A percentile compares a stretch with the other conserved stretches of the same genome.
phyloP scores from a whole-genome alignment of 192 early-diverging fungal genomes.

The Mortierella hygrophila region DNA sequence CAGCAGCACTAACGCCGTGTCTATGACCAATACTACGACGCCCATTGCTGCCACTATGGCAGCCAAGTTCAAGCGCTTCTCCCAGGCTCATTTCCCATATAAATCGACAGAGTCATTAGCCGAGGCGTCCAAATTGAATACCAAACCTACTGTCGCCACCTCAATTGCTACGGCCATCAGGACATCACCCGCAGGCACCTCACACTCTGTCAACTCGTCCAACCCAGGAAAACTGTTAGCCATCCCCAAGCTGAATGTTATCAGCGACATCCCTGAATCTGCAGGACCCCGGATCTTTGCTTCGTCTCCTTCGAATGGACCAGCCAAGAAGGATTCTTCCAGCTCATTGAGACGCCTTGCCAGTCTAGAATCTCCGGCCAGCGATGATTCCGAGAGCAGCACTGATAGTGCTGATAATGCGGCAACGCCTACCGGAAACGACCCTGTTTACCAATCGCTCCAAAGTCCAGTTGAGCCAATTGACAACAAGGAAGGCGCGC shows the following conservation, averaged over 20 bases:
- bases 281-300: constrained; percentile 19
- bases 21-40: background rate
- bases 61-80: constrained; percentile 52
- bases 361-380: constrained; percentile 25
- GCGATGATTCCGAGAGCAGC: constrained; percentile 22
- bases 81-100: constrained; percentile 45
- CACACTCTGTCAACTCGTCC: constrained; percentile 16
- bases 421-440: constrained; percentile 20
- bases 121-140: constrained; percentile 38
- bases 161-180: constrained; percentile 45
- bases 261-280: constrained; percentile 19
- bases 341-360: constrained; percentile 36
- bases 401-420: constrained; percentile 8
- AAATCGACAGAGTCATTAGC: constrained; percentile 17
- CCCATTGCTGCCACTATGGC: constrained; percentile 33
- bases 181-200: constrained; percentile 22
- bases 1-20: constrained; percentile 24
- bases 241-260: constrained; percentile 37
- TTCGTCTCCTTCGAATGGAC: constrained; percentile 33
- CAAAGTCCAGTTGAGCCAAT: background rate
- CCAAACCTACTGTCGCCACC: constrained; percentile 45
- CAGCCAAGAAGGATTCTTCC: constrained; percentile 33
- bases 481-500: background rate
- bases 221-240: constrained; percentile 15
- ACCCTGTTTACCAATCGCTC: constrained; percentile 27